Percentiles rank a stretch among this genome's conserved stretches.
These are phyloP conservation scores for Metschnikowia santaceciliae DNA, from an alignment of 805 yeast species.

Conservation along the genomic window DNA sequence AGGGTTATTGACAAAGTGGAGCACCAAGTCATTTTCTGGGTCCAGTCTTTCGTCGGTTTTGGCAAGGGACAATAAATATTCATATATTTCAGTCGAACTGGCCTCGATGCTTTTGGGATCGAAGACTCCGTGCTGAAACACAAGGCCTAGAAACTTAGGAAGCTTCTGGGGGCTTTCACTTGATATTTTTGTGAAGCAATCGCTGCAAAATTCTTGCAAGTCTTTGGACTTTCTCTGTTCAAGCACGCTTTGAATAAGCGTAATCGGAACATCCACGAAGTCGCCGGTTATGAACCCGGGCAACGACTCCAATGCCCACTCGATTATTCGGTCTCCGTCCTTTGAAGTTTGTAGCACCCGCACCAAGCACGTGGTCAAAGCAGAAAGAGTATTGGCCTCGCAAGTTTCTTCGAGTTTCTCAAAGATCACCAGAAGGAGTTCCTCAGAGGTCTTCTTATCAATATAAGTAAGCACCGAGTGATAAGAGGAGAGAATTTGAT, in stretches of 20 bases:
- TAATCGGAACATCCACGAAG: constrained; percentile 24
- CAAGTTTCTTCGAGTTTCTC: constrained; percentile 8
- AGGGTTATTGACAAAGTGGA: constrained; percentile 15
- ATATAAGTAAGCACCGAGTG: background rate
- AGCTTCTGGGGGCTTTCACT: constrained; percentile 15
- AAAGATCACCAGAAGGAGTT: constrained; percentile 4
- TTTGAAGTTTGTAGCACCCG: background rate
- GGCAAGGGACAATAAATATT: constrained; percentile 30
- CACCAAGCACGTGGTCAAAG: background rate
- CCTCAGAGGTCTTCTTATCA: background rate
- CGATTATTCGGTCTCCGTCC: background rate
- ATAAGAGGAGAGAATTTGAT: constrained; percentile 5
- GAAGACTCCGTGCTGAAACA: constrained; percentile 1
- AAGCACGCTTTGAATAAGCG: constrained; percentile 11
- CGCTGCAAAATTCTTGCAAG: constrained; percentile 22
- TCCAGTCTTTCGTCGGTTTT: constrained; percentile 18
- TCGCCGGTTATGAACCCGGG: constrained; percentile 26
- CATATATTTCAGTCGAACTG: constrained; percentile 22
- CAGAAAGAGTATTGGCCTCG: constrained; percentile 4
- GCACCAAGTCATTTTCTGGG: constrained; percentile 21
- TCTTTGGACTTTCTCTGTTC: constrained; percentile 4
- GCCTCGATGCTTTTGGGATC: constrained; percentile 3
- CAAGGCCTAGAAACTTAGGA: constrained; percentile 1
- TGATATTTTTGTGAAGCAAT: constrained; percentile 28
- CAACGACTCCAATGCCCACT: constrained; percentile 11